Conservation (phyloP, 805 yeast genomes). For the Torulaspora maleeae region DNA sequence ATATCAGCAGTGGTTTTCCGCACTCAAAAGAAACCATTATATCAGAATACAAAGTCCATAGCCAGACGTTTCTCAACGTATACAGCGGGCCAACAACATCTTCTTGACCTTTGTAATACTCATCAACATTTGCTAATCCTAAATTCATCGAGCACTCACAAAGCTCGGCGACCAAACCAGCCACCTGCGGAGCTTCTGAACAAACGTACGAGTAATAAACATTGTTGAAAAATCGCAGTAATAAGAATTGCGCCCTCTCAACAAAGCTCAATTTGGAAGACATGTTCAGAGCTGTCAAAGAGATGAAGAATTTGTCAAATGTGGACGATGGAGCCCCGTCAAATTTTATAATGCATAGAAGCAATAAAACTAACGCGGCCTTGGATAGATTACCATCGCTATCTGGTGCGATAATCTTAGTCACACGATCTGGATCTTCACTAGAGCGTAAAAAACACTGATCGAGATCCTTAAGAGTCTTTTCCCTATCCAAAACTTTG, state of each 20-base stretch:
- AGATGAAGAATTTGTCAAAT: slow-evolving; percentile 17
- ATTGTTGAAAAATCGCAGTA: slow-evolving; percentile 21
- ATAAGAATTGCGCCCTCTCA: slow-evolving; percentile 31
- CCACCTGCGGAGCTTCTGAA: slow-evolving; percentile 25
- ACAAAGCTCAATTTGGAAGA: slow-evolving; percentile 23
- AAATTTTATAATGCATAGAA: slow-evolving; percentile 18
- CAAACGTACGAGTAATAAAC: slow-evolving; percentile 14
- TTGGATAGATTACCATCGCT: slow-evolving; percentile 23
- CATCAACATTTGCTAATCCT: slow-evolving; percentile 24
- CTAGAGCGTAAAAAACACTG: slow-evolving; percentile 10
- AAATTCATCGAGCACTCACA: slow-evolving; percentile 21
- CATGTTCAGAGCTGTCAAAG: slow-evolving; percentile 20
- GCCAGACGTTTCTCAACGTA: slow-evolving; percentile 22
- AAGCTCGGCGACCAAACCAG: slow-evolving; percentile 19
- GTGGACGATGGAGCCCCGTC: slow-evolving; percentile 18
- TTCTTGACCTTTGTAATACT: slow-evolving; percentile 19
- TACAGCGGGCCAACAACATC: slow-evolving; percentile 15
- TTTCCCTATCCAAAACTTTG: slow-evolving; percentile 17
- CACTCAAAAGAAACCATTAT: slow-evolving; percentile 26
- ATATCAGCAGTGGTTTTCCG: slow-evolving; percentile 28
- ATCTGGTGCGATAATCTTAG: slow-evolving; percentile 8
- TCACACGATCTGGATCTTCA: slow-evolving; percentile 3
- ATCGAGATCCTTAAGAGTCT: slow-evolving; percentile 16
- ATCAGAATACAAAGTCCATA: slow-evolving; percentile 27
- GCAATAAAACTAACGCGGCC: slow-evolving; percentile 24